Evolutionary conservation across 768 basidiomycete genomes (phyloP), one percentile per base, ranked within the genome.

Genomic region (Boletus pseudo-olivaceus): DNA sequence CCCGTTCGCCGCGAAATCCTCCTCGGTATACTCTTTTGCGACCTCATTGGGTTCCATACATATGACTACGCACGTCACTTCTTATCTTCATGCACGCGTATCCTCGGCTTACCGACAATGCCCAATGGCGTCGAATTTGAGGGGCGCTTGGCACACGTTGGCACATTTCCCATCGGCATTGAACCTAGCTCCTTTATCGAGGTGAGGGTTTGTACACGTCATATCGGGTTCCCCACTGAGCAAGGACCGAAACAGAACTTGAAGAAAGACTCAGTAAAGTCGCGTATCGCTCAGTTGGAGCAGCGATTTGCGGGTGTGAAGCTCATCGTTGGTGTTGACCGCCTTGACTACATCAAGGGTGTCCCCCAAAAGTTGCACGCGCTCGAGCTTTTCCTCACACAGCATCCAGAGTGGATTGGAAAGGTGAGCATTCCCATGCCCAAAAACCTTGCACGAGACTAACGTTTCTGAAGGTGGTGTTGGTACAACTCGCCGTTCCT

Each of bases 21-120:
- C n/a, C 85, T 98, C 34, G 97, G 97, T 30, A 82, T 98, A 41
- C 80, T 98, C 14, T 93, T 95, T 71, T 98, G 92, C 65, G 96
- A 99, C 68, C 81, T 99, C 57, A 93, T 99, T 65, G 97, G 97
- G 14, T 99, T 98, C 83, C 97, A 99, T 77, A 99, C 97, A 9
- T 99, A 96, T 73, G 97, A 99, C 73, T 99, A 99, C 67, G 97
- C 97, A 2, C 94, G 97, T 39, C 97, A 99, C 72, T 99, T 99
- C 84, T 80, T 99, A 46, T 98, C 96, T 8, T 96, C 93, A 40
- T 98, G 95, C 72, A 98, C 97, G 2, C 89, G 97, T 42, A 96
- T 99, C 60, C 84, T 99, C 37, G 89, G 88, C 33, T 80, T 98
- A 32, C 87, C 93, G 14, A 98, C 97, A 2, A 93, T 97, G 90